A percentile compares a stretch with the other conserved stretches of the same genome.
Evolutionary conservation across 2,329 filamentous ascomycete species (phyloP).

Genomic region (Dactylellina sp.): DNA sequence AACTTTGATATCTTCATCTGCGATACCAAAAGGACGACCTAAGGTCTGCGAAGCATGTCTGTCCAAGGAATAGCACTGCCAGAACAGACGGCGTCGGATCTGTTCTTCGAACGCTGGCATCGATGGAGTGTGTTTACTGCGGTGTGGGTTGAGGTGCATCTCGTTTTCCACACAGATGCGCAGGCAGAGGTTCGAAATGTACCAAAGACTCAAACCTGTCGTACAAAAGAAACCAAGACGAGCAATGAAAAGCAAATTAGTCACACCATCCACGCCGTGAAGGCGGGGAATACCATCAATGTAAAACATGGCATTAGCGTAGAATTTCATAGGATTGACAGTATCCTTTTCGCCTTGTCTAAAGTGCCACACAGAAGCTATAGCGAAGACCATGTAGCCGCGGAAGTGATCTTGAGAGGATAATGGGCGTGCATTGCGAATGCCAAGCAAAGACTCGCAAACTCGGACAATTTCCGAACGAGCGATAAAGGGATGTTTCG

Average conservation of each 20-base stretch:
- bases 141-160: slow-evolving; percentile 53
- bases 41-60: slow-evolving; percentile 64
- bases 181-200: slow-evolving; percentile 55
- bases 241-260: slow-evolving; percentile 52
- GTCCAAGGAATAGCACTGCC: slow-evolving; percentile 66
- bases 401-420: slow-evolving; percentile 54
- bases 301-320: slow-evolving; percentile 57
- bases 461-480: slow-evolving; percentile 54
- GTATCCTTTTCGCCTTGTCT: slow-evolving; percentile 55
- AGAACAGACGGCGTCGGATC: slow-evolving; percentile 65
- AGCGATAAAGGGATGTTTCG: slow-evolving; percentile 55
- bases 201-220: slow-evolving; percentile 55
- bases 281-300: slow-evolving; percentile 55
- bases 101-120: slow-evolving; percentile 62
- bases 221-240: slow-evolving; percentile 56
- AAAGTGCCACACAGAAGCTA: slow-evolving; percentile 54
- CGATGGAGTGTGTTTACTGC: slow-evolving; percentile 46
- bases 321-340: slow-evolving; percentile 56
- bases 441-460: slow-evolving; percentile 49
- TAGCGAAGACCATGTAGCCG: slow-evolving; percentile 54
- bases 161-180: slow-evolving; percentile 56
- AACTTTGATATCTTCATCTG: slow-evolving; percentile 65
- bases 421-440: slow-evolving; percentile 51
- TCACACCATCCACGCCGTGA: slow-evolving; percentile 52
- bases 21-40: slow-evolving; percentile 64